Evolutionary conservation across 805 yeast genomes (phyloP).

Genomic region (Suhomyces kilbournensis): DNA sequence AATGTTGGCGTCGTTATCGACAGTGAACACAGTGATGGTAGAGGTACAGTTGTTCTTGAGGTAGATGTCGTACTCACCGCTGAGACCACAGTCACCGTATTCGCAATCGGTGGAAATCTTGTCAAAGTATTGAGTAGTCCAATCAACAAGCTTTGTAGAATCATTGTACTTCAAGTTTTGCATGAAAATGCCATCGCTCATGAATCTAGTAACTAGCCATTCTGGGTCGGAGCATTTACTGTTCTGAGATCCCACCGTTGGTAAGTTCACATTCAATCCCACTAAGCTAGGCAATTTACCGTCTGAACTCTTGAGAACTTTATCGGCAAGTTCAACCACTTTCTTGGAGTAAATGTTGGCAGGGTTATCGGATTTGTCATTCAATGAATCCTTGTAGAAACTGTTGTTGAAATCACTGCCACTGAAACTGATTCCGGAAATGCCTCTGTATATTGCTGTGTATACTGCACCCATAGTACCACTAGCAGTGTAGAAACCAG

Average conservation of each 20-base stretch:
- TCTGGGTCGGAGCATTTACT: conserved; percentile 17
- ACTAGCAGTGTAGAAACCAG: conserved; percentile 25
- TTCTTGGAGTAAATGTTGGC: conserved; percentile 24
- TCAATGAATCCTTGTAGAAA: conserved; percentile 21
- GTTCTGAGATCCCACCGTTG: conserved; percentile 19
- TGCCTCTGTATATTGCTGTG: conserved; percentile 23
- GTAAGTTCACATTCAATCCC: conserved; percentile 27
- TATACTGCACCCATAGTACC: conserved; percentile 28
- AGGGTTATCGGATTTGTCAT: conserved; percentile 17
- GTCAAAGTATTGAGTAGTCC: conserved; percentile 14
- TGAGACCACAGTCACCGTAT: conserved; percentile 11
- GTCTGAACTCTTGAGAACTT: conserved; percentile 10
- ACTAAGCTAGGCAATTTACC: conserved; percentile 17
- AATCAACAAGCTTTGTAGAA: conserved; percentile 4
- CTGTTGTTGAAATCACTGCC: conserved; percentile 26
- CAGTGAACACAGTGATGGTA: conserved; percentile 45
- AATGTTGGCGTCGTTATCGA: conserved; percentile 43
- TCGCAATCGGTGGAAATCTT: conserved; percentile 6
- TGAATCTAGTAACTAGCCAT: conserved; percentile 11
- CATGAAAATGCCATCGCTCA: conserved; percentile 11
- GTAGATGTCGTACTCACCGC: conserved; percentile 12
- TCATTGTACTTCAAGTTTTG: conserved; percentile 8
- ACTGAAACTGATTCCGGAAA: conserved; percentile 25
- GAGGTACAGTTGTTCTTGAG: conserved; percentile 32
- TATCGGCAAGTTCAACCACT: conserved; percentile 22